A percentile compares a stretch with the other conserved stretches of the same genome.
Conservation (phyloP, 805 yeast genomes). For the Yarrowia porcina region DNA sequence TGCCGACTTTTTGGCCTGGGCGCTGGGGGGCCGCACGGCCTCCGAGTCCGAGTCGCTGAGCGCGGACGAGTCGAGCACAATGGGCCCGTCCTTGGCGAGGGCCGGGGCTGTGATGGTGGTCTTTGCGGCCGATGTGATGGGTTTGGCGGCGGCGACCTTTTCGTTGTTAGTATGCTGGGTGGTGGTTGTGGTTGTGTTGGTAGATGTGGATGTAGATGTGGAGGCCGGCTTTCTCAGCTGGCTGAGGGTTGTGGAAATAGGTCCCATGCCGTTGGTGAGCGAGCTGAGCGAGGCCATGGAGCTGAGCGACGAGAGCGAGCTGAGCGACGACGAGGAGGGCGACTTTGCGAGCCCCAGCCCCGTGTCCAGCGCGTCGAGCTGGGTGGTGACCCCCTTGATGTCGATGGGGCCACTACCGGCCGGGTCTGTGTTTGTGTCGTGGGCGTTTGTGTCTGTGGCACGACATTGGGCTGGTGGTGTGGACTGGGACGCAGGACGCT, state of each 20-base stretch:
- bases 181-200: not conserved
- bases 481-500: conserved; percentile 2
- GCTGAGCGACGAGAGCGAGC: not conserved
- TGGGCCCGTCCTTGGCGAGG: not conserved
- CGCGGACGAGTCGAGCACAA: not conserved
- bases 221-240: conserved; percentile 6
- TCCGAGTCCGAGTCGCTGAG: conserved; percentile 12
- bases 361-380: conserved; percentile 4
- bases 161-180: conserved; percentile 26
- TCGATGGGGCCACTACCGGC: no score
- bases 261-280: conserved; percentile 3
- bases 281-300: not conserved
- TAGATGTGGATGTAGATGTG: not conserved
- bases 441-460: not conserved
- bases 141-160: not conserved
- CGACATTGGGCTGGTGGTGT: not conserved
- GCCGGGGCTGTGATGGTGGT: conserved; percentile 2
- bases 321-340: not conserved
- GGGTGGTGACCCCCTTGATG: not conserved
- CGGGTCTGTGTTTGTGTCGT: no score
- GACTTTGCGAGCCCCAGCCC: conserved; percentile 4
- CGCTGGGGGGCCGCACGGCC: not conserved
- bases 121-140: not conserved
- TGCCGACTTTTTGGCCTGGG: not conserved
- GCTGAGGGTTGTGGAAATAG: not conserved